Evolutionary conservation across 345 rosid genomes (phyloP).

Genomic region (Linum trigynum): DNA sequence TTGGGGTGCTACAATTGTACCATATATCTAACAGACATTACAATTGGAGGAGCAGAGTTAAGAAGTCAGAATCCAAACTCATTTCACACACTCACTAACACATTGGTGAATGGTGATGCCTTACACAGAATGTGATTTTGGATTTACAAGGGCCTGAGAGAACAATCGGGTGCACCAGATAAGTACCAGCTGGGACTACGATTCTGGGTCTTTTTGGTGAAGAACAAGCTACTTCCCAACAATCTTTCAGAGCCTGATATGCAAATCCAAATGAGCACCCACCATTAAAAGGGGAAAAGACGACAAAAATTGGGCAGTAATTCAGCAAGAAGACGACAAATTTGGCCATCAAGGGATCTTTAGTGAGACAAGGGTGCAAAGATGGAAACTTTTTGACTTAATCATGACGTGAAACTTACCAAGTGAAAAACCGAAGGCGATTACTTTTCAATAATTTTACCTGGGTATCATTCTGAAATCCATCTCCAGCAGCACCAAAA

Average conservation of each 20-base stretch:
- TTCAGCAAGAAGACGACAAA: too few species aligned
- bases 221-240: slow-evolving; percentile 76
- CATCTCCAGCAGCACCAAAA: slow-evolving; percentile 74
- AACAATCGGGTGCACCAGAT: slow-evolving; percentile 50
- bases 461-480: slow-evolving; percentile 55
- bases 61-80: neutral
- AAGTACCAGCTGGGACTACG: slow-evolving; percentile 47
- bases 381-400: too few species aligned
- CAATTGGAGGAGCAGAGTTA: neutral
- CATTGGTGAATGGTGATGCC: neutral
- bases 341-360: too few species aligned
- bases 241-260: slow-evolving; percentile 50
- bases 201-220: slow-evolving; percentile 36
- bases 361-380: too few species aligned
- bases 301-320: neutral
- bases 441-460: slow-evolving; percentile 15
- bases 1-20: slow-evolving; percentile 63
- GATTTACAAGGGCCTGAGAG: slow-evolving; percentile 76
- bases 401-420: too few species aligned
- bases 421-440: too few species aligned
- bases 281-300: slow-evolving; percentile 1
- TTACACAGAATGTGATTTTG: slow-evolving; percentile 58
- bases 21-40: slow-evolving; percentile 45
- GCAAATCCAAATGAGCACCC: slow-evolving; percentile 6
- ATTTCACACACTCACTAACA: neutral